phyloP scores from a whole-genome alignment of 2,329 filamentous ascomycete genomes.

The Aspergillus alliaceus region DNA sequence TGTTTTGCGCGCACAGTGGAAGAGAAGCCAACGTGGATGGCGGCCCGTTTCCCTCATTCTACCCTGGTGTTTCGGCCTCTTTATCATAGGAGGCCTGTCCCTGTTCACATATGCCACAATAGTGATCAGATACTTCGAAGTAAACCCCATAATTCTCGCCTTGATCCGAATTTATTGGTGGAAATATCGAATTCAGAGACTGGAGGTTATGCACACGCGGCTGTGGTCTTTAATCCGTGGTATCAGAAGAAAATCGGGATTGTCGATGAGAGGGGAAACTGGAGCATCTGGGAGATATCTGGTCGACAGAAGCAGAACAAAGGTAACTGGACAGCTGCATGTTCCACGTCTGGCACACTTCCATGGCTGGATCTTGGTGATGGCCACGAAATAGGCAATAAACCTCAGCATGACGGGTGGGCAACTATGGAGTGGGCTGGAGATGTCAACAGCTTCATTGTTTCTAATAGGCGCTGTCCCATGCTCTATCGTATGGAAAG shows the following conservation, averaged over 20 bases:
- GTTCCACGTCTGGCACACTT: constrained; percentile 33
- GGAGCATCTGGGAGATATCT: constrained; percentile 52
- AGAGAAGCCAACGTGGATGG: constrained; percentile 47
- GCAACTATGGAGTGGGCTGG: constrained; percentile 42
- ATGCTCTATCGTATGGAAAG: constrained; percentile 36
- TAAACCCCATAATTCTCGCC: constrained; percentile 35
- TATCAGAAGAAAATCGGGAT: constrained; percentile 58
- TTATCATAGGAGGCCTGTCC: constrained; percentile 32
- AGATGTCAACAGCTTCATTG: constrained; percentile 45
- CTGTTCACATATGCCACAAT: constrained; percentile 18
- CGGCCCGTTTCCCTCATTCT: constrained; percentile 48
- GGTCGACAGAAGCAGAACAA: constrained; percentile 31
- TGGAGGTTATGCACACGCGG: constrained; percentile 50
- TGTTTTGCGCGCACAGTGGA: constrained; percentile 50
- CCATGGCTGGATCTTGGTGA: constrained; percentile 19
- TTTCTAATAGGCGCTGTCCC: constrained; percentile 51
- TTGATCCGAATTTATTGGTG: constrained; percentile 50
- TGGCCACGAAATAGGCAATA: constrained; percentile 10
- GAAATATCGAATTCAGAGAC: constrained; percentile 45
- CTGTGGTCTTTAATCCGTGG: constrained; percentile 62
- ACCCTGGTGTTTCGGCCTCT: constrained; percentile 51
- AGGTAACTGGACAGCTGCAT: constrained; percentile 27
- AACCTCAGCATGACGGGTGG: constrained; percentile 44
- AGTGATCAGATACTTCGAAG: constrained; percentile 11
- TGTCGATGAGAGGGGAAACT: constrained; percentile 54